Evolutionary conservation across 805 yeast species (phyloP), one percentile per base, ranked within the genome.

Genomic region (Cyberlindnera xylosilytica): DNA sequence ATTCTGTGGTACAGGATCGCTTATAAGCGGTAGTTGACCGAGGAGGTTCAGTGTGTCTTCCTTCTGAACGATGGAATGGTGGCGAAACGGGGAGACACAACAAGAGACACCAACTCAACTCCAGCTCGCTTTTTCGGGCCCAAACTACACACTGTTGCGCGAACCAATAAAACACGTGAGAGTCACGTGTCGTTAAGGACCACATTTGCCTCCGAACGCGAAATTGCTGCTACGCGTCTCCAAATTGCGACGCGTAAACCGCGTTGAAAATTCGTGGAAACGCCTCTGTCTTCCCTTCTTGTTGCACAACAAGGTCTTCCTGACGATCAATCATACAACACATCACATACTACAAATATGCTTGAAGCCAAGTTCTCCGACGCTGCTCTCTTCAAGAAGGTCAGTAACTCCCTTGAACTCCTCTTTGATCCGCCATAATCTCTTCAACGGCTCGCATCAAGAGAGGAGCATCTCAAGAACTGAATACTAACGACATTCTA

Each of bases 311-410:
- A 10, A n/a, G 29, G 13, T 28, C 13, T 24, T 23, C 35, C 12
- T 10, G n/a, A 5, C 8, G 11, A 26, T 26, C 29, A n/a, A 3
- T 28, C 16, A 36, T 23, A 36, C 27, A 28, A 36, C 36, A 35
- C n/a, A 33, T n/a, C 23, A 31, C 29, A 40, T 28, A 28, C 24
- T 23, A n/a, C 35, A 63, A 30, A 52, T n/a, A 93, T 93, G 98
- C 80, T 93, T 71, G 99, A 93, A 79, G 98, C 96, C 54, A 90
- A 89, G 73, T 87, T 93, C 56, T 91, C 85, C 57, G 90, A 89
- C 72, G 96, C 98, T 41, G 76, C 90, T 44, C 77, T 89, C 52
- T 79, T 93, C 63, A 93, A 93, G 69, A 89, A 86, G 66, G 51
- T 44, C 30, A 9, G 51, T 47, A 10, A 8, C n/a, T 9, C 15